phyloP scores from a whole-genome alignment of 495 filamentous ascomycete species.

The Penicillium atrosanguineum region DNA sequence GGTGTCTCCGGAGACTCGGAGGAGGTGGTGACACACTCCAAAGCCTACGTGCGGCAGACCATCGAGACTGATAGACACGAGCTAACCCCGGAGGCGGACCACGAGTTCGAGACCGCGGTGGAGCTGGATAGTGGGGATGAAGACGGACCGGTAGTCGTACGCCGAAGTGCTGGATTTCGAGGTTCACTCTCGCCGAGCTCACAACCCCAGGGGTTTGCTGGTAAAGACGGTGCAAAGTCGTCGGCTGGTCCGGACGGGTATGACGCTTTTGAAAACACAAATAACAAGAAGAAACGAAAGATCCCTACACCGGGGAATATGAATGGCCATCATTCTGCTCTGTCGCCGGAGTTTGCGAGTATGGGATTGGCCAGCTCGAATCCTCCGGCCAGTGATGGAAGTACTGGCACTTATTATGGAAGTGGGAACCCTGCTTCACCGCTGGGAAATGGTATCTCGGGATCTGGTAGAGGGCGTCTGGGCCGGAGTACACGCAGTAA shows the following conservation, averaged over 20 bases:
- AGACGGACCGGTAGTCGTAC: conserved; percentile 44
- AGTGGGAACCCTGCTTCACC: conserved; percentile 50
- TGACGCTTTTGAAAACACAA: conserved; percentile 96
- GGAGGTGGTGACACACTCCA: conserved; percentile 40
- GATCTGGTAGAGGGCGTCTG: conserved; percentile 75
- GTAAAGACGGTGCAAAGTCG: conserved; percentile 35
- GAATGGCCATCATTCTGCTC: conserved; percentile 57
- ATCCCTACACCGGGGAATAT: conserved; percentile 82
- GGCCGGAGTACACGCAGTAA: conserved; percentile 53
- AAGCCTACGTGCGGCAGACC: conserved; percentile 47
- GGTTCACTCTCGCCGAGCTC: conserved; percentile 37
- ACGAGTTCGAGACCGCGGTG: conserved; percentile 38
- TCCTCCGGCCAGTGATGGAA: conserved; percentile 43
- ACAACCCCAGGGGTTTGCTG: conserved; percentile 23
- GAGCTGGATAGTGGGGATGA: conserved; percentile 48
- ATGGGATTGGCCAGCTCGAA: conserved; percentile 55
- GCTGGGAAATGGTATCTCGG: conserved; percentile 64
- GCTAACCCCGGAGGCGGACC: conserved; percentile 49
- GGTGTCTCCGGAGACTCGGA: conserved; percentile 58
- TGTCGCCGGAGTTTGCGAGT: conserved; percentile 61
- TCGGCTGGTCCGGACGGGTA: conserved; percentile 72
- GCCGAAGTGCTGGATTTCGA: conserved; percentile 44
- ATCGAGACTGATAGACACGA: conserved; percentile 37
- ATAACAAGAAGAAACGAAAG: conserved; percentile 99
- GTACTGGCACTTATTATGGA: conserved; percentile 57